These are phyloP conservation scores for Neospora caninum DNA, from an alignment of 169 alveolate genomes.

Conservation along the genomic window DNA sequence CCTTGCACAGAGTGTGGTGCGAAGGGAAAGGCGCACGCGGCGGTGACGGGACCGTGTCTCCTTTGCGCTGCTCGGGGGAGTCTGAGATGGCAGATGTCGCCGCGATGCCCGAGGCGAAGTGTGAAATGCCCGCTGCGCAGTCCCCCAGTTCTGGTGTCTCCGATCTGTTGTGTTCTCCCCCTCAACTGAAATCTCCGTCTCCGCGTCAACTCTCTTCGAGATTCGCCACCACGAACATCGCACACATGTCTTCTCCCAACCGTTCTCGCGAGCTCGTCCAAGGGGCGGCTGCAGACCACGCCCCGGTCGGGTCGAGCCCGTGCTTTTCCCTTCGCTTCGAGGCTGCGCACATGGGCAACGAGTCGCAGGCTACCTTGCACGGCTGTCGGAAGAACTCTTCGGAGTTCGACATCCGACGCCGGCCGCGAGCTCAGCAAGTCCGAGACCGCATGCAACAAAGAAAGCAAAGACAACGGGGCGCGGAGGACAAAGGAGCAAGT, in stretches of 20 bases:
- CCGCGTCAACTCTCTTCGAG: background rate
- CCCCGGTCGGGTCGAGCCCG: background rate
- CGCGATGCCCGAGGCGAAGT: background rate
- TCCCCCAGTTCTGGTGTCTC: background rate
- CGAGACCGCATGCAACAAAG: background rate
- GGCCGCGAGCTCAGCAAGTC: constrained; percentile 8
- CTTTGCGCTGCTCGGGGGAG: background rate
- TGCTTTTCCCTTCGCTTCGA: background rate
- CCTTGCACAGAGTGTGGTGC: background rate
- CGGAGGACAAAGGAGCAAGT: too few species aligned
- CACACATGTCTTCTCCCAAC: background rate
- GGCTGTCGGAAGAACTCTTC: background rate
- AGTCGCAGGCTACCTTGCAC: background rate
- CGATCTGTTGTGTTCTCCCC: background rate
- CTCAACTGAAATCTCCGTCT: background rate
- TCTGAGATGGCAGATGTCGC: background rate
- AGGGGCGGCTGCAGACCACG: background rate
- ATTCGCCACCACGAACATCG: background rate
- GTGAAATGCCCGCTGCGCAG: background rate
- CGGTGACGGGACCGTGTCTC: background rate
- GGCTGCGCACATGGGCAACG: background rate
- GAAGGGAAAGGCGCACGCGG: background rate
- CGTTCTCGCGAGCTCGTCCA: background rate
- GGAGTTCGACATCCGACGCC: background rate
- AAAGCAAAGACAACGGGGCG: background rate